phyloP scores from a whole-genome alignment of 106 monocot species.

The Triglochin maritima region DNA sequence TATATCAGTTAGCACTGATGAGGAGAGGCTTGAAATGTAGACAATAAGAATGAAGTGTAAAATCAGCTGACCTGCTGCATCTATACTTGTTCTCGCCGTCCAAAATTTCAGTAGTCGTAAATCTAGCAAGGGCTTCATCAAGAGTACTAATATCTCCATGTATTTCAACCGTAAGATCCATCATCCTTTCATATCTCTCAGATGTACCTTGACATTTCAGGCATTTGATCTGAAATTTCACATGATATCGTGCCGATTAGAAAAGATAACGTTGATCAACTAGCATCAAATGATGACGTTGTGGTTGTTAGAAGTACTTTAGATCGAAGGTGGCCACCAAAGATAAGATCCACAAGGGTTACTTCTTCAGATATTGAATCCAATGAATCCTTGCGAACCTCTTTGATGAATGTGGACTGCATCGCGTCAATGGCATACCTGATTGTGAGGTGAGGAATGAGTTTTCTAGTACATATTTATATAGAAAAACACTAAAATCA shows the following conservation, averaged over 20 bases:
- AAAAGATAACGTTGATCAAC: background rate
- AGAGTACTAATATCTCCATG: conserved; percentile 61
- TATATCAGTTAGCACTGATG: too few species aligned
- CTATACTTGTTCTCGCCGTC: conserved; percentile 71
- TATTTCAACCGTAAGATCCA: conserved; percentile 94
- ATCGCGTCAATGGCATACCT: conserved; percentile 76
- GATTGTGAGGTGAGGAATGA: background rate
- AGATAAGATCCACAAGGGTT: conserved; percentile 66
- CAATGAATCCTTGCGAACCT: conserved; percentile 21
- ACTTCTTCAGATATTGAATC: conserved; percentile 35
- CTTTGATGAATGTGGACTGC: conserved; percentile 62
- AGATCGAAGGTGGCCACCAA: conserved; percentile 87
- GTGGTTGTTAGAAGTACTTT: conserved; percentile 35
- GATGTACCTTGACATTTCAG: conserved; percentile 58
- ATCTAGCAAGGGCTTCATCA: conserved; percentile 63
- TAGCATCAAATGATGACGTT: background rate
- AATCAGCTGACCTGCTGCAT: conserved; percentile 38
- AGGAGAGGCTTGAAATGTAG: too few species aligned
- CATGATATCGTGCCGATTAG: background rate
- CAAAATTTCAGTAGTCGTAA: conserved; percentile 51
- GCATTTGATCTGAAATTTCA: conserved; percentile 65
- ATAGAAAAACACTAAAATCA: background rate
- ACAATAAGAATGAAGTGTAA: background rate
- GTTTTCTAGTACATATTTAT: background rate
- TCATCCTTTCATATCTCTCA: conserved; percentile 53